Evolutionary conservation across 257 asterid genomes (phyloP), one percentile per base, ranked within the genome.

Genomic region (Plectranthus barbatus): DNA sequence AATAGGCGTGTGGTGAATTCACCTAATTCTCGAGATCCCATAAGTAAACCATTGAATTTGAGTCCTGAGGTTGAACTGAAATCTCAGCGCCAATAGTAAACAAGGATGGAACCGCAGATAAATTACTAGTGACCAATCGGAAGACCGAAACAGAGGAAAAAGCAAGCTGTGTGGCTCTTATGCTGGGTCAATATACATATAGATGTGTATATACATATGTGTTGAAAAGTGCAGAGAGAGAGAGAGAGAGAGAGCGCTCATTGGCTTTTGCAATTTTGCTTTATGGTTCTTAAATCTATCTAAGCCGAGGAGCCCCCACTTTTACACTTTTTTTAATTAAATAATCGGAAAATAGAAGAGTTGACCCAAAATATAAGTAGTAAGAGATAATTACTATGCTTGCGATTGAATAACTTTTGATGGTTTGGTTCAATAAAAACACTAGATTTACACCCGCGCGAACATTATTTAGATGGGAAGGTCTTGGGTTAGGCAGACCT

Each of bases 151-250:
- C 31, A 17, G 2, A 20, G 11, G 7, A 23, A 36, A 14, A 10
- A n/a, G 54, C 14, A 53, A 46, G 67, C 40, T 59, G 59, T 60
- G 77, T 60, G 73, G 77, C 77, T 66, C 56, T 52, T 21, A 60
- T 13, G 34, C 29, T 55, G 11, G 45, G 75, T 17, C 3, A 23
- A 55, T 54, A 21, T 68, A 58, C 67, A 24, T 48, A 15, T 17
- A 45, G 60, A 37, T 57, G 51, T 37, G 18, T 42, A 61, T 34
- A 5, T 31, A 14, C 4, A 7, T 29, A n/a, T 69, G 19, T 42
- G 51, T 53, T 41, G 55, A 36, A 53, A 10, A 0, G 39, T 44
- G 46, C 45, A 13, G 9, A 42, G 41, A 29, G 50, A 23, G 46
- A 9, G 60, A 48, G 42, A 11, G 50, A 11, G 24, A 55, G 17